Percentiles rank a stretch among this genome's conserved stretches.
Evolutionary conservation across 2,329 filamentous ascomycete genomes (phyloP).

Genomic region (Sclerotinia spermophila): DNA sequence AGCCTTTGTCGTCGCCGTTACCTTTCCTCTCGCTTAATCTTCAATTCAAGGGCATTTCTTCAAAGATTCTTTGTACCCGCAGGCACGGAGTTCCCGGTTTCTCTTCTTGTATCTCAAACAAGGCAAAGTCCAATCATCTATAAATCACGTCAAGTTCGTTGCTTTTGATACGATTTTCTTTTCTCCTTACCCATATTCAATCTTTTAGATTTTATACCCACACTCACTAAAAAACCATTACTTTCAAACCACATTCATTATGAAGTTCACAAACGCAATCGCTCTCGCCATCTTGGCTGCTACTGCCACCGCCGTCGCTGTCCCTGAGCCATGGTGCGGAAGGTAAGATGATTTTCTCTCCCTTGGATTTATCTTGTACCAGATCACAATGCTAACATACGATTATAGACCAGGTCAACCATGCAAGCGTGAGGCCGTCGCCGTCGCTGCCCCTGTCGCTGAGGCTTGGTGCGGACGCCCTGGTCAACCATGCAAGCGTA

Average conservation of each 20-base stretch:
- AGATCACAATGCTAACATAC: neutral
- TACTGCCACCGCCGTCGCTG: conserved; percentile 9
- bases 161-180: neutral
- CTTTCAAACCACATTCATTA: conserved; percentile 12
- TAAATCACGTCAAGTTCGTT: conserved; percentile 6
- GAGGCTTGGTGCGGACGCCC: conserved; percentile 10
- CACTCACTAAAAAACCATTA: neutral
- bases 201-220: conserved; percentile 1
- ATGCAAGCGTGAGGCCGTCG: conserved; percentile 7
- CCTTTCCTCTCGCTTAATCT: neutral
- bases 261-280: conserved; percentile 21
- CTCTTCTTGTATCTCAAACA: neutral
- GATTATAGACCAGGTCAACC: conserved; percentile 11
- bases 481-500: conserved; percentile 15
- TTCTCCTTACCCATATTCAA: conserved; percentile 8
- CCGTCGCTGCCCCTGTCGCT: conserved; percentile 1
- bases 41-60: neutral
- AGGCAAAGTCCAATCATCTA: neutral
- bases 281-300: conserved; percentile 18
- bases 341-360: neutral
- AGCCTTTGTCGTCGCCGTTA: neutral
- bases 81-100: neutral
- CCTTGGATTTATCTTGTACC: neutral
- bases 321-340: conserved; percentile 19
- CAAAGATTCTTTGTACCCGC: neutral